Percentiles rank a stretch among this genome's conserved stretches.
Conservation (phyloP, 1,284 basidiomycete species). For the Malassezia nana region DNA sequence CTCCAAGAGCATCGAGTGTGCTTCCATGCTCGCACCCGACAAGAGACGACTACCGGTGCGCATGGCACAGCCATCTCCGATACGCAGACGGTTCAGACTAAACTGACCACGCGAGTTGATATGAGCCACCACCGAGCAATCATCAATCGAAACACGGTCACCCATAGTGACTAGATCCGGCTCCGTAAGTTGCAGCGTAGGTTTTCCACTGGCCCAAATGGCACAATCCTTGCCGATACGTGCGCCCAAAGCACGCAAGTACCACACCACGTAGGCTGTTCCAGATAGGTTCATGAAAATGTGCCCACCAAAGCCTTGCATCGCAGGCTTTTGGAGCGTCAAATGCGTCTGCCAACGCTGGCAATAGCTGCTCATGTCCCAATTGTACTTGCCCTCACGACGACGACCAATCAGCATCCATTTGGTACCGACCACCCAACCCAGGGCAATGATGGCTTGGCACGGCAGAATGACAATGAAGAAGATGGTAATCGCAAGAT, state of each 20-base stretch:
- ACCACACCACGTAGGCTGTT: conserved; percentile 42
- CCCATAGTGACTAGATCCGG: conserved; percentile 47
- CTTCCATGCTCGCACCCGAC: conserved; percentile 46
- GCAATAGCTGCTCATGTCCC: conserved; percentile 48
- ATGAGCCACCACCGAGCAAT: conserved; percentile 47
- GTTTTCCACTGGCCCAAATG: conserved; percentile 48
- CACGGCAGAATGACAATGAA: conserved; percentile 40
- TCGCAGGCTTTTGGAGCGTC: conserved; percentile 37
- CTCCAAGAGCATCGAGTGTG: conserved; percentile 45
- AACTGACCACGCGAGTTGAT: conserved; percentile 48
- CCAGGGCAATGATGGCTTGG: conserved; percentile 37
- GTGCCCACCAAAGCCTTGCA: conserved; percentile 43
- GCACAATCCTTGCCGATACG: conserved; percentile 41
- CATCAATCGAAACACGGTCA: conserved; percentile 42
- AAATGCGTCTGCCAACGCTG: conserved; percentile 48
- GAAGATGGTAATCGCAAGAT: conserved; percentile 35
- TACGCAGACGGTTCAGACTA: conserved; percentile 44
- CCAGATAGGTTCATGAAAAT: conserved; percentile 42
- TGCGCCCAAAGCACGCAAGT: conserved; percentile 41
- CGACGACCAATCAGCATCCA: conserved; percentile 45
- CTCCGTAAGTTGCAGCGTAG: conserved; percentile 45
- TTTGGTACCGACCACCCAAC: conserved; percentile 43
- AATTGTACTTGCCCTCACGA: conserved; percentile 47
- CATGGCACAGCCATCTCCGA: conserved; percentile 46
- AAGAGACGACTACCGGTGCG: conserved; percentile 42